These are phyloP conservation scores for Verticillium dahliae DNA, from an alignment of 2,329 filamentous ascomycete species.

Conservation along the genomic window DNA sequence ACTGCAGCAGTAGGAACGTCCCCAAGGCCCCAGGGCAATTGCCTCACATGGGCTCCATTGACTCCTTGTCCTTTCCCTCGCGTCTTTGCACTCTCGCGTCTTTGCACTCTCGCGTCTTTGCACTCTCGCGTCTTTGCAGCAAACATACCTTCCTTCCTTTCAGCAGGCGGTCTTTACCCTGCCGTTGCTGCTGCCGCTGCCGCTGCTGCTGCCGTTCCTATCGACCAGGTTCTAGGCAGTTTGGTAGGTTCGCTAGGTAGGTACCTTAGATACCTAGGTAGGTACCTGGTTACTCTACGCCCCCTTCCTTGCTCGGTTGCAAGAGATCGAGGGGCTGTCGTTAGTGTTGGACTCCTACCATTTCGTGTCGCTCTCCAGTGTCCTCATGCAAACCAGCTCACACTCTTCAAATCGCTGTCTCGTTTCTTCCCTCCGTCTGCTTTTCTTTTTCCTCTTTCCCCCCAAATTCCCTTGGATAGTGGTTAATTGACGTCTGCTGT, in stretches of 20 bases:
- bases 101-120: no score
- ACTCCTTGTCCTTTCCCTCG: no score
- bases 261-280: no score
- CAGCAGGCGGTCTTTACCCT: background rate
- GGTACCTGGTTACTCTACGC: no score
- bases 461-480: background rate
- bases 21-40: background rate
- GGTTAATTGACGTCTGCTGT: background rate
- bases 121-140: no score
- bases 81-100: no score
- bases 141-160: background rate
- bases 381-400: background rate
- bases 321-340: no score
- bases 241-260: no score
- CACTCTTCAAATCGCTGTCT: background rate
- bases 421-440: background rate
- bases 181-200: background rate
- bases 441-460: background rate
- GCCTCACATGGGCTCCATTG: background rate
- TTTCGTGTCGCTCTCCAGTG: no score
- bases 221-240: no score
- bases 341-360: background rate
- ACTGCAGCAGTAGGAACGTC: background rate
- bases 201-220: background rate
- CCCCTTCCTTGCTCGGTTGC: no score